Conservation (phyloP, 176 grass and related monocot species). For the Hsuehochloa calcarea region DNA sequence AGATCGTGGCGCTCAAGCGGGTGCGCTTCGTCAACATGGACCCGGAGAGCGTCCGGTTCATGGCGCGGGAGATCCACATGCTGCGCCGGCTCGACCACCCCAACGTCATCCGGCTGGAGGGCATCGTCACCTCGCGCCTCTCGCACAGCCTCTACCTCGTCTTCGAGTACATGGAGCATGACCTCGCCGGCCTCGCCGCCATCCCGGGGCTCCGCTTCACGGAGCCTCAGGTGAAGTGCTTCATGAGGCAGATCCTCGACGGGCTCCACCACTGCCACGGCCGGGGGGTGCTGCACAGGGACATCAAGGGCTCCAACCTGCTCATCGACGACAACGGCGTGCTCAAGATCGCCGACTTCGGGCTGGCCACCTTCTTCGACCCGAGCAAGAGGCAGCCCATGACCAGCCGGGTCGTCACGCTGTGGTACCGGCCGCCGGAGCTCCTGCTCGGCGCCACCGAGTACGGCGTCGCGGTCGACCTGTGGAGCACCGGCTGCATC, state of each 20-base stretch:
- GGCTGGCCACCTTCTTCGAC: conserved; percentile 60
- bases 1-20: conserved; percentile 72
- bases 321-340: conserved; percentile 52
- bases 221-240: conserved; percentile 64
- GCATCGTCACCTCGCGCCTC: conserved; percentile 67
- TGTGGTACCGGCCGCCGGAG: conserved; percentile 74
- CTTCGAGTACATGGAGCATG: conserved; percentile 99
- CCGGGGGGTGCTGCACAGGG: conserved; percentile 51
- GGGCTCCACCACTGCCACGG: conserved; percentile 62
- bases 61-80: conserved; percentile 74
- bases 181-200: conserved; percentile 68
- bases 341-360: conserved; percentile 64
- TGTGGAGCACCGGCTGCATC: conserved; percentile 75
- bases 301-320: conserved; percentile 75
- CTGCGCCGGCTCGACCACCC: conserved; percentile 61
- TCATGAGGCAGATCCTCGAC: conserved; percentile 53
- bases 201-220: conserved; percentile 52
- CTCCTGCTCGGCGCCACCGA: conserved; percentile 64
- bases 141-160: conserved; percentile 79
- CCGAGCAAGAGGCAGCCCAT: conserved; percentile 35
- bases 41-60: conserved; percentile 76
- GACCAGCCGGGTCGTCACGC: conserved; percentile 71
- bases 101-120: conserved; percentile 66
- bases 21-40: conserved; percentile 79
- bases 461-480: conserved; percentile 56